phyloP scores from a whole-genome alignment of 2,329 filamentous ascomycete species.

The Ceratocystis cacaofunesta region DNA sequence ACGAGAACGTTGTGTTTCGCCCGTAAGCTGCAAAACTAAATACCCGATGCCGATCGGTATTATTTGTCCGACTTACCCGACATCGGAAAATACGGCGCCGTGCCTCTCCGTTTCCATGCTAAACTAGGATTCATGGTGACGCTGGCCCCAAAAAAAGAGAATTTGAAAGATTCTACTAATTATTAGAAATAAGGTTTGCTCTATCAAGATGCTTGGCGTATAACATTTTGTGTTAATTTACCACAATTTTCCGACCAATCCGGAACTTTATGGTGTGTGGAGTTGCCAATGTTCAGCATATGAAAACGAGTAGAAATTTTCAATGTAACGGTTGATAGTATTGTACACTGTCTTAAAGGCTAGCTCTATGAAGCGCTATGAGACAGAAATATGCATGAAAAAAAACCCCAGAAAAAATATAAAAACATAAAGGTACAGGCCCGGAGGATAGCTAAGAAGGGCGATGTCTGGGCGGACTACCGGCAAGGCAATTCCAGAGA shows the following conservation, averaged over 20 bases:
- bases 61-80: too few species aligned
- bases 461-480: not conserved
- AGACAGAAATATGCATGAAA: not conserved
- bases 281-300: not conserved
- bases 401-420: too few species aligned
- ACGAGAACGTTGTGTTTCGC: not conserved
- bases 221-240: too few species aligned
- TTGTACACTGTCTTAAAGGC: not conserved
- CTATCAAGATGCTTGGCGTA: too few species aligned
- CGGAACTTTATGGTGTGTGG: too few species aligned
- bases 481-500: not conserved
- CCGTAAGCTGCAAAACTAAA: not conserved
- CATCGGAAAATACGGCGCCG: too few species aligned
- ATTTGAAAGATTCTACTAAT: too few species aligned
- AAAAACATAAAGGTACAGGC: not conserved
- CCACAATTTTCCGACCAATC: too few species aligned
- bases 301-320: not conserved
- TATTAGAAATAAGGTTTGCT: too few species aligned
- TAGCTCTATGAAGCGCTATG: not conserved
- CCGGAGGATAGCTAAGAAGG: not conserved
- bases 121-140: too few species aligned
- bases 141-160: too few species aligned
- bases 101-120: too few species aligned
- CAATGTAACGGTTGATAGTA: not conserved
- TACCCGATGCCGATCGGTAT: not conserved